Evolutionary conservation across 1,139 yeast genomes (phyloP).

Genomic region (Geotrichum bryndzae): DNA sequence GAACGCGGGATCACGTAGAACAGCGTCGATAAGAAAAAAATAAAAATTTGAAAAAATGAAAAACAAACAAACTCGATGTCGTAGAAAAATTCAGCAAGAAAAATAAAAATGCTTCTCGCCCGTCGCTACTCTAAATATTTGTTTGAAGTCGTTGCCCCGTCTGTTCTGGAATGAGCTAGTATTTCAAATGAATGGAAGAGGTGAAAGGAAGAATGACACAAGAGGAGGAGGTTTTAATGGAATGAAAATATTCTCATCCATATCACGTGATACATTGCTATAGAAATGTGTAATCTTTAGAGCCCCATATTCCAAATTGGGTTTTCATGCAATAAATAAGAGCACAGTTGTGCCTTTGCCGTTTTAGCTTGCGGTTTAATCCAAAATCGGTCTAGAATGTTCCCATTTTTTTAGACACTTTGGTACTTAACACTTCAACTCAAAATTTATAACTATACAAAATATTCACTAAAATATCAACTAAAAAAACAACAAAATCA

Average conservation of each 20-base stretch:
- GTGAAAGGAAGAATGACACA: background rate
- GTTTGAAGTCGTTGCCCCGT: background rate
- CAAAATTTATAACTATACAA: background rate
- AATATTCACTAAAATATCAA: background rate
- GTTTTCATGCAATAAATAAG: no score
- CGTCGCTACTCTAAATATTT: background rate
- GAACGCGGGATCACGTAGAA: background rate
- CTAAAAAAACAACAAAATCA: background rate
- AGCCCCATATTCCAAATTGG: no score
- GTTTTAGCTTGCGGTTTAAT: no score
- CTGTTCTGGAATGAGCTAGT: background rate
- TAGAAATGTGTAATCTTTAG: no score
- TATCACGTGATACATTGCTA: background rate
- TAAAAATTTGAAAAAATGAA: background rate
- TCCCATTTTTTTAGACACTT: no score
- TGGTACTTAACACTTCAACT: background rate
- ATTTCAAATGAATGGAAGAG: background rate
- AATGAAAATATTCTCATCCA: background rate
- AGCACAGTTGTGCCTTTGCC: no score
- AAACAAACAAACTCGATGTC: background rate
- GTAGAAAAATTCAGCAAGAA: background rate
- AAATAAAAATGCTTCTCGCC: background rate
- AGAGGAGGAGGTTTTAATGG: background rate
- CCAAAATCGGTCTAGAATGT: no score
- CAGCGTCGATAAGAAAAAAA: background rate